phyloP scores from a whole-genome alignment of 2,329 filamentous ascomycete species.

The Cladosporium halotolerans region DNA sequence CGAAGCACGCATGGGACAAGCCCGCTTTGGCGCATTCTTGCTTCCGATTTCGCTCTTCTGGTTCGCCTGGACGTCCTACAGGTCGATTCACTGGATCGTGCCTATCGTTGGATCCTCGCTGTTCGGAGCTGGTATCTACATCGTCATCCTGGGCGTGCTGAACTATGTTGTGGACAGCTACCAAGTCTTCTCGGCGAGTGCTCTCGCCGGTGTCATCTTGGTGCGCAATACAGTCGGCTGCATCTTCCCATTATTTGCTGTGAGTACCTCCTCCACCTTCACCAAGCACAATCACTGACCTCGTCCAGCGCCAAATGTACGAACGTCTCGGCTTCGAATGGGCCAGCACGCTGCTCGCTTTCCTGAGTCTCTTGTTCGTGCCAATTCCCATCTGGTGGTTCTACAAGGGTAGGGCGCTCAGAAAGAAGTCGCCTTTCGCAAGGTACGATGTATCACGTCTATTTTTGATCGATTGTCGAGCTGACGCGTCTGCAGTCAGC shows the following conservation, averaged over 20 bases:
- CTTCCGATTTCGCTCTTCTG: conserved; percentile 21
- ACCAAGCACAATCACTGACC: not conserved
- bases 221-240: conserved; percentile 31
- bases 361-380: conserved; percentile 34
- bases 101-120: conserved; percentile 32
- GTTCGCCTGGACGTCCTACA: conserved; percentile 31
- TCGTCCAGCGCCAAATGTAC: conserved; percentile 14
- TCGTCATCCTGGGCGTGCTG: conserved; percentile 44
- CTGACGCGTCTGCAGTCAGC: not conserved
- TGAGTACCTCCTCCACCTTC: not conserved
- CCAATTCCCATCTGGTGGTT: conserved; percentile 11
- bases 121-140: conserved; percentile 31
- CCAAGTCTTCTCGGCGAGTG: conserved; percentile 37
- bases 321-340: conserved; percentile 37
- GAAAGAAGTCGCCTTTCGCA: conserved; percentile 6
- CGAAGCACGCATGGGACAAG: conserved; percentile 25
- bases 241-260: conserved; percentile 28
- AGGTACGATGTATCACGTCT: not conserved
- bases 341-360: conserved; percentile 40
- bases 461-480: not conserved
- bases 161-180: conserved; percentile 46
- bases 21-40: conserved; percentile 17
- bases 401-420: conserved; percentile 7
- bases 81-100: conserved; percentile 35
- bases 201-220: conserved; percentile 34